A percentile compares a stretch with the other conserved stretches of the same genome.
Evolutionary conservation across 2,329 filamentous ascomycete genomes (phyloP).

Genomic region (Thyridium curvatum): DNA sequence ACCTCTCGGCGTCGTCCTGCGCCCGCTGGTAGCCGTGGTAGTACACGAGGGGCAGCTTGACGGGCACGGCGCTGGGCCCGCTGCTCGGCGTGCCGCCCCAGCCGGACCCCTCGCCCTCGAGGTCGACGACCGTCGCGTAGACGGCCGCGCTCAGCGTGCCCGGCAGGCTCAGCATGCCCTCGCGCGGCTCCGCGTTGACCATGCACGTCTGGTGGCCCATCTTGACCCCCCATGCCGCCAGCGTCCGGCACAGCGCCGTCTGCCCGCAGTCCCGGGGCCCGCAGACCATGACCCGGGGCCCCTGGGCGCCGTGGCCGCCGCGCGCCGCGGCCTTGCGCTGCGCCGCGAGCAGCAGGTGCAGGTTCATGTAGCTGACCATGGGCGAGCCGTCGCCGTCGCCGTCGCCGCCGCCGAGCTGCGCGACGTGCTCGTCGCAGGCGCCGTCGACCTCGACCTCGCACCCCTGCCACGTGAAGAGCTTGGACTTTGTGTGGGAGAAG

Average conservation of each 20-base stretch:
- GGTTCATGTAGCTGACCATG: conserved; percentile 73
- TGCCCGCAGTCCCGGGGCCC: conserved; percentile 78
- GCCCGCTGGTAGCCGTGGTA: conserved; percentile 72
- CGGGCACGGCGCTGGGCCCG: conserved; percentile 79
- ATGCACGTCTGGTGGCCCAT: conserved; percentile 70
- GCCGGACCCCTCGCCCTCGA: conserved; percentile 69
- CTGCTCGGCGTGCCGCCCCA: conserved; percentile 90
- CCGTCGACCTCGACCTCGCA: conserved; percentile 76
- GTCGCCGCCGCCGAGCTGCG: conserved; percentile 31
- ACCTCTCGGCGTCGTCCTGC: conserved; percentile 67
- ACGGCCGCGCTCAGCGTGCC: conserved; percentile 83
- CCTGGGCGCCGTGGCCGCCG: conserved; percentile 33
- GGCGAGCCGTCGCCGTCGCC: conserved; percentile 61
- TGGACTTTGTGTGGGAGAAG: conserved; percentile 76
- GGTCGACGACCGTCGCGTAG: conserved; percentile 80
- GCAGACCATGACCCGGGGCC: conserved; percentile 78
- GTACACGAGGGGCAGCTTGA: conserved; percentile 88
- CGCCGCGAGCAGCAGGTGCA: conserved; percentile 79
- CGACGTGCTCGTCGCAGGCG: conserved; percentile 47
- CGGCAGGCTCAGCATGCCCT: conserved; percentile 71
- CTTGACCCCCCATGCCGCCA: conserved; percentile 75
- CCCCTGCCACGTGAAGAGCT: conserved; percentile 88
- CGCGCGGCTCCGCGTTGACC: conserved; percentile 77
- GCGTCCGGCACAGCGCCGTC: conserved; percentile 69
- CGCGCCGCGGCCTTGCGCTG: conserved; percentile 57